These are phyloP conservation scores for Xylaria sp. DNA, from an alignment of 2,329 filamentous ascomycete genomes.

Conservation along the genomic window DNA sequence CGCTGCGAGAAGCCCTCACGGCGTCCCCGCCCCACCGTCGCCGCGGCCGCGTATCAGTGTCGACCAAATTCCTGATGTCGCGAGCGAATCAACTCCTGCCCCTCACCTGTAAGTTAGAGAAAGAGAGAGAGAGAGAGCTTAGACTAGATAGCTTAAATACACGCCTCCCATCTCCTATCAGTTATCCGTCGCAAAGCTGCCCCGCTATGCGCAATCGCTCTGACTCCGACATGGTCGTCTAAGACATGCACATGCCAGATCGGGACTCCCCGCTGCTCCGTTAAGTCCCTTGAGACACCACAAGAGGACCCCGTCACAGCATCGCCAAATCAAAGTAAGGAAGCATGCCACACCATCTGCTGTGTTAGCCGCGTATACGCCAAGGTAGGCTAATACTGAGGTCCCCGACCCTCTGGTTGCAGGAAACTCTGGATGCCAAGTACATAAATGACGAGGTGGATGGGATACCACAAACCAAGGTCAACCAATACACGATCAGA, in stretches of 20 bases:
- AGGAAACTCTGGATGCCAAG: constrained; percentile 92
- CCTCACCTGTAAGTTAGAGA: constrained; percentile 57
- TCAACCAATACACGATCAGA: constrained; percentile 95
- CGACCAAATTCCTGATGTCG: constrained; percentile 49
- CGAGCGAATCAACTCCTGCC: constrained; percentile 50
- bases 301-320: constrained; percentile 66
- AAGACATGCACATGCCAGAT: constrained; percentile 51
- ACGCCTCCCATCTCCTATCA: constrained; percentile 1
- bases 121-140: constrained; percentile 43
- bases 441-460: constrained; percentile 88
- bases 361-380: constrained; percentile 6
- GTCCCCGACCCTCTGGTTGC: constrained; percentile 26
- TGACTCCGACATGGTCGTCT: constrained; percentile 18
- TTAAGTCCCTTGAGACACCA: constrained; percentile 67
- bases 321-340: constrained; percentile 68
- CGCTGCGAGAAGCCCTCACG: constrained; percentile 33
- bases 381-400: constrained; percentile 23
- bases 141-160: constrained; percentile 48
- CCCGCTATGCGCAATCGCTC: constrained; percentile 15
- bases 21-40: constrained; percentile 48
- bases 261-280: constrained; percentile 57
- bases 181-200: constrained; percentile 16
- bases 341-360: constrained; percentile 12
- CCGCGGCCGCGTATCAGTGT: constrained; percentile 55
- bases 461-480: constrained; percentile 79